Base-by-base conservation (phyloP, 2,329 filamentous ascomycete species). In the Colletotrichum costaricense region DNA sequence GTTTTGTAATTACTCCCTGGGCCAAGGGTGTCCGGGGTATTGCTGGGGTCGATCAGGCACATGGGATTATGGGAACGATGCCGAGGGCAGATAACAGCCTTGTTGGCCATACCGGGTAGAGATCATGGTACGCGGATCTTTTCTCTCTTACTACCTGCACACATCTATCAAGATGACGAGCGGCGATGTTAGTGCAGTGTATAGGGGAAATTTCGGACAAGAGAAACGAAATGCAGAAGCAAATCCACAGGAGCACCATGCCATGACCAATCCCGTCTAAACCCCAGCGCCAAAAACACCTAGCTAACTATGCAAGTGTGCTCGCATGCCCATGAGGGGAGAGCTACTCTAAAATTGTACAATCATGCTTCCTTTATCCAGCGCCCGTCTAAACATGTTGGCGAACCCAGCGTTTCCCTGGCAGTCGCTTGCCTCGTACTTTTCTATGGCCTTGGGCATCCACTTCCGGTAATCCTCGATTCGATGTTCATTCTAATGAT, bases 391-490 rank as follows among this genome's bases (percentile, higher is more conserved):
- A 77, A 91, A 91, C 60, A 84, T 79, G 59, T 88, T 84, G 2
- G 89, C 89, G 80, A 89, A 90, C 5, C 83, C 82, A 30, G 85
- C 80, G 2, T 87, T 89, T 33, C 86, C 86, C 63, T 79, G 79
- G 76, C 90, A 92, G 68, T 89, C 88, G 79, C 89, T 91, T 70
- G 85, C 80, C 24, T 82, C 78, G 74, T 86, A 83, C 81, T 88
- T 91, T 55, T 89, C 84, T 76, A 90, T 76, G 2, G 90, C 90
- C 75, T 88, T 81, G 0, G 89, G 87, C 80, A 92, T 78, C 89
- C 90, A 94, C 75, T 91, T 87, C 67, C 84, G 80, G 66, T 95
- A 93, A 81, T 91, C 91, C 77, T 89, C 85, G 71, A 93, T 88
- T 26, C 93, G 85, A 71, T 89, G 90, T 69, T 89, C 86, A 76